A percentile compares a stretch with the other conserved stretches of the same genome.
Conservation (phyloP, 345 rosid genomes). For the Salix suchowensis region DNA sequence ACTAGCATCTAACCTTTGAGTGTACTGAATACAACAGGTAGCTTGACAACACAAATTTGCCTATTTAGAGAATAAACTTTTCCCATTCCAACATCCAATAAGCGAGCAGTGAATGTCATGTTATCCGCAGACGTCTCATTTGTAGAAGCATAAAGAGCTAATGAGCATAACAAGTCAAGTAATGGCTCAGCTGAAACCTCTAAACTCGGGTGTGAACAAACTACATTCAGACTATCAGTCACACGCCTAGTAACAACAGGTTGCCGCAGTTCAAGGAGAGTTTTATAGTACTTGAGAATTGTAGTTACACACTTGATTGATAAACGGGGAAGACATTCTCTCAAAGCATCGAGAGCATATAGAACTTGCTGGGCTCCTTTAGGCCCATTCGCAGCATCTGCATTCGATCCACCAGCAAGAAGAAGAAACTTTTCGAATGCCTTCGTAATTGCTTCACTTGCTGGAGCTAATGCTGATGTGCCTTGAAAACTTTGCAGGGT, state of each 20-base stretch:
- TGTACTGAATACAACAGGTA: slow-evolving; percentile 63
- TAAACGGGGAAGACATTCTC: slow-evolving; percentile 77
- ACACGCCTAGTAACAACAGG: slow-evolving; percentile 64
- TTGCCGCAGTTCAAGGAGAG: slow-evolving; percentile 54
- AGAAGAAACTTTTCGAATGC: slow-evolving; percentile 62
- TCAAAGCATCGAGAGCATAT: slow-evolving; percentile 56
- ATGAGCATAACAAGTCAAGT: slow-evolving; percentile 53
- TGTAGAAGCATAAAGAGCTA: slow-evolving; percentile 49
- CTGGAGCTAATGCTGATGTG: slow-evolving; percentile 41
- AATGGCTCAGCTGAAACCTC: slow-evolving; percentile 65
- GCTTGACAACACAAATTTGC: slow-evolving; percentile 61
- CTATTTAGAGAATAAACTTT: slow-evolving; percentile 62
- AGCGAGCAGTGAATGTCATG: slow-evolving; percentile 66
- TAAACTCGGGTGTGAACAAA: slow-evolving; percentile 49
- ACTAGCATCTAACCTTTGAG: slow-evolving; percentile 57
- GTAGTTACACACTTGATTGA: slow-evolving; percentile 43
- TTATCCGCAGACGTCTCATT: slow-evolving; percentile 66
- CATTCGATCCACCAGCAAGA: slow-evolving; percentile 60
- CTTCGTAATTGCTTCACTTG: slow-evolving; percentile 67
- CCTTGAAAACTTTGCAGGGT: slow-evolving; percentile 54
- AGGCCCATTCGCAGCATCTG: slow-evolving; percentile 37
- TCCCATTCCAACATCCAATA: slow-evolving; percentile 69
- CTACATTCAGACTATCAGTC: slow-evolving; percentile 58
- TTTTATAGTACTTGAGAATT: slow-evolving; percentile 59
- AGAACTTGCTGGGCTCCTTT: slow-evolving; percentile 80